A percentile compares a stretch with the other conserved stretches of the same genome.
These are phyloP conservation scores for Metschnikowia drakensbergensis DNA, from an alignment of 805 yeast species.

Conservation along the genomic window DNA sequence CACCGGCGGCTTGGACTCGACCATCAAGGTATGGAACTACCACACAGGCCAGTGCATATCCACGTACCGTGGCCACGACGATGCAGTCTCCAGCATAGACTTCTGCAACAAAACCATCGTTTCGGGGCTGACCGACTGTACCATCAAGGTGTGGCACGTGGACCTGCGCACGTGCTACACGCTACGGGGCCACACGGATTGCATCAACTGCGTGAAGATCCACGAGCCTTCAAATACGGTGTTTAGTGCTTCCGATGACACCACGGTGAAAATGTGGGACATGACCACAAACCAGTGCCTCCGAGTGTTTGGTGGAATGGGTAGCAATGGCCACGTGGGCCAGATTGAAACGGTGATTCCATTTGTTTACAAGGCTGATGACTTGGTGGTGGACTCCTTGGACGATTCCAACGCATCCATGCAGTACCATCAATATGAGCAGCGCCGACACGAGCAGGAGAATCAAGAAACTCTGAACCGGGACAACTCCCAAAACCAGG, in stretches of 20 bases:
- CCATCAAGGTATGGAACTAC: slow-evolving; percentile 94
- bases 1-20: slow-evolving; percentile 87
- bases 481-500: background rate
- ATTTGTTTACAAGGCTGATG: slow-evolving; percentile 59
- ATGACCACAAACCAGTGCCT: slow-evolving; percentile 74
- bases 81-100: slow-evolving; percentile 81
- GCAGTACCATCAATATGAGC: slow-evolving; percentile 15
- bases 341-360: slow-evolving; percentile 94
- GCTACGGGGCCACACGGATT: slow-evolving; percentile 85
- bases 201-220: slow-evolving; percentile 87
- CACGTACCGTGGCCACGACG: slow-evolving; percentile 89
- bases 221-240: slow-evolving; percentile 75
- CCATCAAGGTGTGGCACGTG: slow-evolving; percentile 95
- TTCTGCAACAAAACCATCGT: slow-evolving; percentile 77
- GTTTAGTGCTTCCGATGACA: slow-evolving; percentile 87
- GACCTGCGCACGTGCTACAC: slow-evolving; percentile 90
- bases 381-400: slow-evolving; percentile 44
- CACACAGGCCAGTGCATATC: slow-evolving; percentile 92
- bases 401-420: slow-evolving; percentile 29
- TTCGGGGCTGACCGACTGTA: slow-evolving; percentile 88
- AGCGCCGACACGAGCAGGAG: slow-evolving; percentile 10
- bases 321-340: slow-evolving; percentile 81
- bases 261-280: slow-evolving; percentile 95
- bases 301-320: slow-evolving; percentile 71
- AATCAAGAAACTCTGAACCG: background rate